Percentiles rank a stretch among this genome's conserved stretches.
phyloP scores from a whole-genome alignment of 2,329 filamentous ascomycete species.

The Emericellopsis cladophorae region DNA sequence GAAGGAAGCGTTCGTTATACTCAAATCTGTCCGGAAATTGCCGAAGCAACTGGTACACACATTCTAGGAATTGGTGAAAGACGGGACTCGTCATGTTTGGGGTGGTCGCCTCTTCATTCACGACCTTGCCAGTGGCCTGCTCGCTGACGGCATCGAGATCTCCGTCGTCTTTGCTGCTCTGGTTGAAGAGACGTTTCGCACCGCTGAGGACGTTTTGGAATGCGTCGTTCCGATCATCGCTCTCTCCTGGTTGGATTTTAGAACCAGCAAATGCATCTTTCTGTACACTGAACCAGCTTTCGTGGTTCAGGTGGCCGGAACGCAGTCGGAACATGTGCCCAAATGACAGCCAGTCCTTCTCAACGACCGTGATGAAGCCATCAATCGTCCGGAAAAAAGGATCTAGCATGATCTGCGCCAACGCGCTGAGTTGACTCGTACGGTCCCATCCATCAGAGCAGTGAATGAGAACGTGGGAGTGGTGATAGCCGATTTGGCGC shows the following conservation, averaged over 20 bases:
- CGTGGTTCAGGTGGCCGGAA: constrained; percentile 75
- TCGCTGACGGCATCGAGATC: constrained; percentile 45
- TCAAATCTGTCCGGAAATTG: constrained; percentile 87
- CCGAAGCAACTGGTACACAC: constrained; percentile 76
- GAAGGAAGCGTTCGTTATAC: constrained; percentile 88
- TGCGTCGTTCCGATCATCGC: constrained; percentile 54
- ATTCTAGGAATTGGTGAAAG: constrained; percentile 95
- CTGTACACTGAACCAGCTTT: constrained; percentile 88
- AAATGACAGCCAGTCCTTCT: constrained; percentile 97
- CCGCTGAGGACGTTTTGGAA: constrained; percentile 81
- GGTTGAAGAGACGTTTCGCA: constrained; percentile 81
- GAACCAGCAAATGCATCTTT: constrained; percentile 62
- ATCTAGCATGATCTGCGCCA: constrained; percentile 88
- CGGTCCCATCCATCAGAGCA: constrained; percentile 98
- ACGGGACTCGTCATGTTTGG: constrained; percentile 91
- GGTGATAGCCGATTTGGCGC: constrained; percentile 76
- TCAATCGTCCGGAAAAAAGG: constrained; percentile 91
- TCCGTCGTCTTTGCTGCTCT: constrained; percentile 43
- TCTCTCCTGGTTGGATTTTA: constrained; percentile 48
- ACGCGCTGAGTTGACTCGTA: constrained; percentile 83
- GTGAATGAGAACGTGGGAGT: constrained; percentile 92
- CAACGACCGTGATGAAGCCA: constrained; percentile 85
- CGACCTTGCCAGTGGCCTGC: constrained; percentile 22
- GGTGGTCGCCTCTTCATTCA: constrained; percentile 56
- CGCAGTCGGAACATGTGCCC: constrained; percentile 95